Base-by-base conservation (phyloP, 225 moss, liverwort and hornwort species). In the Physcomitrellopsis africana region DNA sequence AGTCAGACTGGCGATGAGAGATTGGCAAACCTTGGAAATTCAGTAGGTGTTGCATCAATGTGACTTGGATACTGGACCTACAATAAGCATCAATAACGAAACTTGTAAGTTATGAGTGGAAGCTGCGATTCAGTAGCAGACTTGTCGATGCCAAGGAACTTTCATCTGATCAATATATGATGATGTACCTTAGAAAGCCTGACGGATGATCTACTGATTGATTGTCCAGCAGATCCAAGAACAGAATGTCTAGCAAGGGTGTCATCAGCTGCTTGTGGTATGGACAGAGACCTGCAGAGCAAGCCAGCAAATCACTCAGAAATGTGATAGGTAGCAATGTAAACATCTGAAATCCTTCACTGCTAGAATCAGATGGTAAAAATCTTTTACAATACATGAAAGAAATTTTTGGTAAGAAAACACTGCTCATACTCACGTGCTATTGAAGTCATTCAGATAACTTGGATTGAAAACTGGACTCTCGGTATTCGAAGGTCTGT, bases 61-160 rank as follows among this genome's bases (percentile, higher is more conserved):
- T 85, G 79, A 67, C 83, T 86, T 64, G 89, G 87, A 81, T 90
- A 86, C 51, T 92, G 89, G 19, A 94, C 90, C 94, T 97, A 91
- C 72, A 86, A 65, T 49, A 57, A 65, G 47, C 54, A 68, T 70
- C 64, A 26, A 29, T 17, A 24, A 26, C 23, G n/a, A 83, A 68
- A 68, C 37, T 51, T 53, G 58, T 72, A n/a, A 79, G 76, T 72
- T 49, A 58, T 24, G 23, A 68, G 20, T 51, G 48, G 29, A 48
- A 62, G 44, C 23, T 79, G 51, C 18, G 29, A 68, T 47, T 70
- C 48, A 13, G 20, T 55, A 48, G 26, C 59, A 72, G 16, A 76
- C 79, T 58, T 75, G 26, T 47, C 37, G 52, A 68, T 51, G 29
- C 18, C 29, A 62, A 3, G 19, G 32, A 67, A 49, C 22, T 74